Conservation (phyloP, 768 basidiomycete species). For the Boletales sp. region DNA sequence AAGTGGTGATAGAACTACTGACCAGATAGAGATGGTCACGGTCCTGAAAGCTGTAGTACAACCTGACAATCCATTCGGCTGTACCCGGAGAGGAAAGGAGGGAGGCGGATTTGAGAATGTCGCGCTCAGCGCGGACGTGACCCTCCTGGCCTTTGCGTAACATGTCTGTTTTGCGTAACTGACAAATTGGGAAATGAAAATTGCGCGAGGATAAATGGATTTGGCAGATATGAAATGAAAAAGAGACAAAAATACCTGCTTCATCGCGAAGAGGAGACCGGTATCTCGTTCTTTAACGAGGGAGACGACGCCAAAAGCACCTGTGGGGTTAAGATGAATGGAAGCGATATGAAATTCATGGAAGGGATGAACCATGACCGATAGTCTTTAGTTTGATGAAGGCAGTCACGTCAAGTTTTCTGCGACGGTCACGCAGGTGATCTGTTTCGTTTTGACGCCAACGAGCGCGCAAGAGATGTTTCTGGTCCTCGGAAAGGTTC, state of each 20-base stretch:
- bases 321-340: slow-evolving; percentile 40
- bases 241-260: slow-evolving; percentile 60
- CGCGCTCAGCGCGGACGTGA: slow-evolving; percentile 93
- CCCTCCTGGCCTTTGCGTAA: slow-evolving; percentile 96
- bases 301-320: slow-evolving; percentile 95
- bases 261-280: slow-evolving; percentile 91
- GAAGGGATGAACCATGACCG: slow-evolving; percentile 68
- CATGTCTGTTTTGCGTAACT: slow-evolving; percentile 90
- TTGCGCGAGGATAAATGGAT: slow-evolving; percentile 17
- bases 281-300: slow-evolving; percentile 81
- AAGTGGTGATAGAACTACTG: slow-evolving; percentile 38
- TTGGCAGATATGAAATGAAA: slow-evolving; percentile 25
- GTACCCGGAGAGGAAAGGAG: slow-evolving; percentile 67
- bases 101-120: slow-evolving; percentile 88
- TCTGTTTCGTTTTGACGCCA: slow-evolving; percentile 90
- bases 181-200: slow-evolving; percentile 23
- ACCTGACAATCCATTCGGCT: slow-evolving; percentile 91
- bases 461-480: slow-evolving; percentile 63
- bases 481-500: slow-evolving; percentile 66
- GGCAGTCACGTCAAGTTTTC: slow-evolving; percentile 78
- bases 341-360: slow-evolving; percentile 24
- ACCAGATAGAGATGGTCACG: slow-evolving; percentile 93
- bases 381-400: slow-evolving; percentile 92
- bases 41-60: slow-evolving; percentile 95
- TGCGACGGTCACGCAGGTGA: slow-evolving; percentile 79